These are phyloP conservation scores for Microdochium bolleyi DNA, from an alignment of 2,329 filamentous ascomycete genomes.

Conservation along the genomic window DNA sequence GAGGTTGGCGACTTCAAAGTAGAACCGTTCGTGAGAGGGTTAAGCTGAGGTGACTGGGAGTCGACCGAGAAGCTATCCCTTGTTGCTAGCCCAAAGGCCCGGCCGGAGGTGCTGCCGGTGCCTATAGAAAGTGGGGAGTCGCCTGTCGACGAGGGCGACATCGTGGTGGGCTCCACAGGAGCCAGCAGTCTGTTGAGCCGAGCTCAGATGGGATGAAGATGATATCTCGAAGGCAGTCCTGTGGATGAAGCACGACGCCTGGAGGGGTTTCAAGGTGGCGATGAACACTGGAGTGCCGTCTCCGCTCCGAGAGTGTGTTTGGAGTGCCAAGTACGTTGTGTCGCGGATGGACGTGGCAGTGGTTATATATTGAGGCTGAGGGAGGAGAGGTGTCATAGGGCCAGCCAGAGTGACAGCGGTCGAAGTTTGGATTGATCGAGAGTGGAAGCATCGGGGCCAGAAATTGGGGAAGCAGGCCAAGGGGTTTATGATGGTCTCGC, in stretches of 20 bases:
- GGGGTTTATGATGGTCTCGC: background rate
- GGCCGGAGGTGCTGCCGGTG: constrained; percentile 25
- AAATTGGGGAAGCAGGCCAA: background rate
- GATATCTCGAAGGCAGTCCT: no score
- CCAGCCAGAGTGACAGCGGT: constrained; percentile 1
- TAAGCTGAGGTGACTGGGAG: constrained; percentile 35
- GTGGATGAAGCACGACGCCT: background rate
- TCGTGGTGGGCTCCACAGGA: constrained; percentile 19
- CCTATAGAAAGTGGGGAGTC: constrained; percentile 40
- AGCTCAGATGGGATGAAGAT: constrained; percentile 11
- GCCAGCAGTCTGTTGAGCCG: background rate
- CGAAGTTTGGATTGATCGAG: constrained; percentile 9
- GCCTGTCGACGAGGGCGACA: constrained; percentile 46
- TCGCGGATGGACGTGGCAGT: no score
- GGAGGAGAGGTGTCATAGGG: background rate
- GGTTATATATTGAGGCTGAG: no score
- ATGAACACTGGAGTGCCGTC: no score
- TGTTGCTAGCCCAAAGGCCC: constrained; percentile 35
- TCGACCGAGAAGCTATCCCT: constrained; percentile 42
- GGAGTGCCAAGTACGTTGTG: no score
- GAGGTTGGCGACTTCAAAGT: constrained; percentile 43
- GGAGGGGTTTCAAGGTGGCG: no score
- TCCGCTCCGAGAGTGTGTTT: no score
- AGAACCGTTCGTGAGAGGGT: constrained; percentile 29
- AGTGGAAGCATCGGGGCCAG: constrained; percentile 3